A percentile compares a stretch with the other conserved stretches of the same genome.
Conservation (phyloP, 2,329 filamentous ascomycete species). For the Daldinia sp. region DNA sequence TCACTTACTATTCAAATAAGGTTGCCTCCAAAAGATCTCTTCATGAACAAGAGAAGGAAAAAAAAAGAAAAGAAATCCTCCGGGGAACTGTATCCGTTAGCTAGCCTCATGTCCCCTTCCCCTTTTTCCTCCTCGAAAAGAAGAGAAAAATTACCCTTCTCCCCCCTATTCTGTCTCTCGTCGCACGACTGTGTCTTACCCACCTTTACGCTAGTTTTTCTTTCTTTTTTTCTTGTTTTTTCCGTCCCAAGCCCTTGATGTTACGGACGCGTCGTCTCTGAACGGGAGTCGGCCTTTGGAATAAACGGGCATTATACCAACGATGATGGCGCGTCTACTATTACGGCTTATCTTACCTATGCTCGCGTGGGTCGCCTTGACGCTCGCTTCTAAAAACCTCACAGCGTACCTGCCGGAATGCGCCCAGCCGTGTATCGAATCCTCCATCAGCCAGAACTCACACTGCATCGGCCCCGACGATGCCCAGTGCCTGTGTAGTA, state of each 20-base stretch:
- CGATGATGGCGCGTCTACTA: slow-evolving; percentile 19
- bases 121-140: slow-evolving; percentile 5
- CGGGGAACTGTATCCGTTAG: slow-evolving; percentile 2
- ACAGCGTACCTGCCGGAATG: slow-evolving; percentile 43
- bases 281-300: background rate
- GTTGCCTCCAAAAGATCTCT: slow-evolving; percentile 10
- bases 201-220: slow-evolving; percentile 6
- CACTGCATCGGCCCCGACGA: slow-evolving; percentile 39
- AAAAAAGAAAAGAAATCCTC: slow-evolving; percentile 2
- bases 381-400: slow-evolving; percentile 37
- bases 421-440: slow-evolving; percentile 39
- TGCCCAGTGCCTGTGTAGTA: slow-evolving; percentile 43
- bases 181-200: background rate
- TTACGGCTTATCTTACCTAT: slow-evolving; percentile 11
- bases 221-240: background rate
- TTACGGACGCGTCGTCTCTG: slow-evolving; percentile 5
- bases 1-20: slow-evolving; percentile 15
- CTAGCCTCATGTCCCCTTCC: slow-evolving; percentile 2
- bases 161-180: background rate
- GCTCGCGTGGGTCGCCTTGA: background rate
- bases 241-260: background rate
- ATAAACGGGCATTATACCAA: slow-evolving; percentile 2
- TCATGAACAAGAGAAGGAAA: background rate
- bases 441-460: slow-evolving; percentile 29
- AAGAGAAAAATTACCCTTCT: slow-evolving; percentile 5